Evolutionary conservation across 768 basidiomycete species (phyloP), one percentile per base, ranked within the genome.

Genomic region (Hemileccinum rubropunctum): DNA sequence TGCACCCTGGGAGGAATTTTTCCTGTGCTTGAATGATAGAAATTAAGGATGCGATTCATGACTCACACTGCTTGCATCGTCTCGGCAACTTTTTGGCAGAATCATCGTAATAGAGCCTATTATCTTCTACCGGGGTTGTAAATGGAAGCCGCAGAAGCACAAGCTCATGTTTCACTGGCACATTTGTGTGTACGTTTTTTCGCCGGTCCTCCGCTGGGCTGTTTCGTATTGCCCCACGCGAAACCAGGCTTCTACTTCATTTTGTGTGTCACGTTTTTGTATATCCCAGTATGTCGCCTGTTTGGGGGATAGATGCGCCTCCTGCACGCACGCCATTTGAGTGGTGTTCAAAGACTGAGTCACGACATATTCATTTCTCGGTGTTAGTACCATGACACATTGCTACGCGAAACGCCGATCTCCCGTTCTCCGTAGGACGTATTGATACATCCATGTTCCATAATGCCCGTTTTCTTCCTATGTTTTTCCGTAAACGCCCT

Each of bases 221-320:
- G 1, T 12, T 17, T 34, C 3, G 1, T 49, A 11, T 38, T 54
- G 28, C 36, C 7, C 15, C 36, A 11, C n/a, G 36, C 66, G 35
- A 32, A 32, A 33, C 4, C 33, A 78, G 76, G 76, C 51, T 67
- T 82, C 15, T 83, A 82, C 62, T 60, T 81, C 40, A 80, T 84
- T 51, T 72, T 83, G 50, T 77, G 74, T 21, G 75, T 81, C 32
- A 69, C 71, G 6, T 79, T 79, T 60, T 79, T 77, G 78, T 79
- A 71, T 56, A 79, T 48, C 77, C 76, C 4, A 73, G 75, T 73
- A 54, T 14, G 71, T 61, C 2, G 8, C 21, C 8, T 17, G 21
- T 18, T 23, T 23, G 17, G 33, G 13, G 28, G n/a, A n/a, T 10
- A 11, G 20, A 17, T 18, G 23, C 41, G 23, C 6, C 23, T 23